phyloP scores from a whole-genome alignment of 1,139 yeast genomes.

The Scheffersomyces segobiensis region DNA sequence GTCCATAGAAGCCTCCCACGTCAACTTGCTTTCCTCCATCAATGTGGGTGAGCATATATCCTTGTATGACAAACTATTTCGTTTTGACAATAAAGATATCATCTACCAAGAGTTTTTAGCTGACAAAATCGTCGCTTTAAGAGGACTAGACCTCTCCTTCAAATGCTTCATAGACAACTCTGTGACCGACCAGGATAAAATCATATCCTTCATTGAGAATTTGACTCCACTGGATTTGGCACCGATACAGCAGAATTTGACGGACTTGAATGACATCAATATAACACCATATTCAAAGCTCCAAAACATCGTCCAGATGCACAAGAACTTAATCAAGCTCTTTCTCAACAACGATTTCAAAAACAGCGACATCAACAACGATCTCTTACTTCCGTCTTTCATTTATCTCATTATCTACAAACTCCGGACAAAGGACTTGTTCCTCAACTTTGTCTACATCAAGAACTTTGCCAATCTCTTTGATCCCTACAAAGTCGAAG shows the following conservation, averaged over 20 bases:
- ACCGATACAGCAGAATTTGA: conserved; percentile 11
- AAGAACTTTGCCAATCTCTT: conserved; percentile 36
- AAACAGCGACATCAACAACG: conserved; percentile 33
- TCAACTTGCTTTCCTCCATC: conserved; percentile 28
- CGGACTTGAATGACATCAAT: conserved; percentile 16
- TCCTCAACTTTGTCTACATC: conserved; percentile 39
- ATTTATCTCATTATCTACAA: conserved; percentile 36
- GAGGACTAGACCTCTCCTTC: conserved; percentile 27
- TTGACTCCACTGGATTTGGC: conserved; percentile 12
- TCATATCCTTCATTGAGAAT: conserved; percentile 19
- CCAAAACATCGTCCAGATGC: conserved; percentile 29
- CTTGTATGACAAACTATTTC: conserved; percentile 40
- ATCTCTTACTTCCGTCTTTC: conserved; percentile 39
- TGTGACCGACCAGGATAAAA: conserved; percentile 5
- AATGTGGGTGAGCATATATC: conserved; percentile 27
- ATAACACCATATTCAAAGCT: conserved; percentile 39
- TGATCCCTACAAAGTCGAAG: conserved; percentile 32
- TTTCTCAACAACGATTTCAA: conserved; percentile 17
- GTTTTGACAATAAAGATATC: conserved; percentile 42
- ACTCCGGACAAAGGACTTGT: conserved; percentile 26
- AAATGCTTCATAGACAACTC: conserved; percentile 24
- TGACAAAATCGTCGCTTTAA: conserved; percentile 32
- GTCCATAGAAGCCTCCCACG: conserved; percentile 37
- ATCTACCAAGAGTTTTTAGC: conserved; percentile 37
- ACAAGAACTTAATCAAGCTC: conserved; percentile 29